Base-by-base conservation (phyloP, 305 asterid genomes). In the Fraxinus albicans region DNA sequence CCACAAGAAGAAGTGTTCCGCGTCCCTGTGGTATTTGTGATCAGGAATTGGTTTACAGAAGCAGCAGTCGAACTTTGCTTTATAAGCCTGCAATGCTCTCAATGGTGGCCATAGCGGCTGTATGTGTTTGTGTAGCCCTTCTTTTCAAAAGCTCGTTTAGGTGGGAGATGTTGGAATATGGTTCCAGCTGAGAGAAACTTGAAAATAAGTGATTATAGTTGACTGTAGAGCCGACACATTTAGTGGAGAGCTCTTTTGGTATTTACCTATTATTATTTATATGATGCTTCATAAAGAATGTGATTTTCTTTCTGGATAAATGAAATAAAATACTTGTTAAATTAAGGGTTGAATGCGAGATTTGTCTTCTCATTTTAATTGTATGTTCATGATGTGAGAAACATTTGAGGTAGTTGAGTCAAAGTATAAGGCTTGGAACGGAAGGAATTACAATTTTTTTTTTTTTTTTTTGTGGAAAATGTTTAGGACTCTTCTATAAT, bases 71-170 rank as follows among this genome's bases (percentile, higher is more conserved):
- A 76, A 86, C 89, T 33, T 83, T 89, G 80, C 88, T 90, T 4
- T 90, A 90, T 86, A 88, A 91, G 86, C 97, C 97, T 5, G 91
- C 92, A 1, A 89, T 93, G 91, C 91, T 89, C 38, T 91, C 97
- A 0, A 93, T 94, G 98, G 84, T 94, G 81, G 93, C 94, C 42
- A 86, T 94, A 76, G 97, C 97, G 9, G 96, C 95, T 4, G 96
- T 94, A 1, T 94, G 98, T 29, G 98, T 92, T 31, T 94, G 98
- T 8, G 97, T 94, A 69, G 95, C 95, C 5, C 92, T 94, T 73
- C 91, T 93, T 2, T 88, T 93, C 85, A 93, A 91, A 86, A 90
- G 97, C 88, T 91, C 91, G 12, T 92, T 94, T 87, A 88, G 91
- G 77, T 94, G 98, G 98, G 97, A 92, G 79, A 87, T 89, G 92